Evolutionary conservation across 2,329 filamentous ascomycete genomes (phyloP), one percentile per base, ranked within the genome.

Genomic region (Myotisia sp.): DNA sequence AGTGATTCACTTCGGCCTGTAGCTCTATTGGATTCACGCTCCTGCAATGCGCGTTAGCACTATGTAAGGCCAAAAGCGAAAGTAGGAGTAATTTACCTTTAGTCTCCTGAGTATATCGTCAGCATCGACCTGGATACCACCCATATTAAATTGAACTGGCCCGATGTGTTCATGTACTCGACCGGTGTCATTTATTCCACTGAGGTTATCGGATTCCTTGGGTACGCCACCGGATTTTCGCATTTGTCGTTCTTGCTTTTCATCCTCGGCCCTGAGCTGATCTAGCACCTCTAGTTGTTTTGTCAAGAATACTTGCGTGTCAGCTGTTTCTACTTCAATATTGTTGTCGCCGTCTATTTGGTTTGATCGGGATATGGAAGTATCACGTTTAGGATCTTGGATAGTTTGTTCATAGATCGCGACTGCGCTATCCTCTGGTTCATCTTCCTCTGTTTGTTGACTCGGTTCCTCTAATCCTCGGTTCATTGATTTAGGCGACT

Each of bases 61-160:
- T 33, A 16, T 22, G 17, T 32, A 6, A 29, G 26, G 12, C 31
- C 23, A 35, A 30, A 34, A 36, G 29, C n/a, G 27, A 33, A 26
- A 16, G 20, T 22, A 22, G 24, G 20, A 10, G 3, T 16, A 9
- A 10, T 13, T 18, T 60, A 87, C 83, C 72, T 85, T 86, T 40
- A 92, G 65, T 47, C 80, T 74, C 55, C 85, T 79, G 38, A 93
- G 62, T 79, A 92, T 90, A 49, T 93, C 85, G 51, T 93, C 86
- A 6, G 85, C 85, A 58, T 94, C 85, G 19, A 93, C 82, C 53
- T 93, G 85, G 42, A 98, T 94, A 34, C 90, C 90, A 26, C 90
- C 90, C 70, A 98, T 90, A 54, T 98, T 98, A 63, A 95, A 94
- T 52, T 93, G 85, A 43, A 94, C 85, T 0, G 86, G 85, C 0